Evolutionary conservation across 169 alveolate species (phyloP).

Genomic region (Cryptosporidium ryanae): DNA sequence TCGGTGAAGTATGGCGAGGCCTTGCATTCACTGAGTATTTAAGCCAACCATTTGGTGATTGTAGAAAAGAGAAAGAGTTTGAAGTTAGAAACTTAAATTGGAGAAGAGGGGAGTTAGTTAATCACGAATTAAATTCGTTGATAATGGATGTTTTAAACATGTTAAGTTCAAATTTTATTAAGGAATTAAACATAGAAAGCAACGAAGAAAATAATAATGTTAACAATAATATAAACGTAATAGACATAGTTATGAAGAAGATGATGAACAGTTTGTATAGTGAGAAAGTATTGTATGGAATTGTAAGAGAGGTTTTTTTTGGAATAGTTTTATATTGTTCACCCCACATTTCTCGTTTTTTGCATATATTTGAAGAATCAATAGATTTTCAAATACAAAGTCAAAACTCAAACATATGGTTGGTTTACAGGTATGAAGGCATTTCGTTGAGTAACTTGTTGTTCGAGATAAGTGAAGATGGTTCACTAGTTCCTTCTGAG

Average conservation of each 20-base stretch:
- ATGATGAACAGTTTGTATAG: conserved; percentile 17
- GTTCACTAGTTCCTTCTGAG: conserved; percentile 33
- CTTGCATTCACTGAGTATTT: conserved; percentile 61
- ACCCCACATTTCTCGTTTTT: conserved; percentile 60
- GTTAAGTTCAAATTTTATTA: neutral
- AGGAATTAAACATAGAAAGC: neutral
- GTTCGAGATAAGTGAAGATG: conserved; percentile 20
- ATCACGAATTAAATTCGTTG: conserved; percentile 34
- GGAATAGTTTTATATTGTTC: conserved; percentile 54
- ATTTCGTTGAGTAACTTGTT: conserved; percentile 18
- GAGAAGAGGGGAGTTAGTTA: conserved; percentile 61
- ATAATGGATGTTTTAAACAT: conserved; percentile 35
- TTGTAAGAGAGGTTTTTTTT: conserved; percentile 64
- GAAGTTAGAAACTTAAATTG: conserved; percentile 3
- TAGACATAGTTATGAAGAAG: conserved; percentile 67
- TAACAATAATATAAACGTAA: neutral
- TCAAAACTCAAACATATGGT: conserved; percentile 52
- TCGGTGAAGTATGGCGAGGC: conserved; percentile 74
- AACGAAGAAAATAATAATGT: neutral
- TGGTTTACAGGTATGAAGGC: conserved; percentile 70
- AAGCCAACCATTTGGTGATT: conserved; percentile 34
- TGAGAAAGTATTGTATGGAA: conserved; percentile 1
- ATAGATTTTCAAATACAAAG: neutral
- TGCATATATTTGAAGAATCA: conserved; percentile 59
- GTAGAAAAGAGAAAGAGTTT: conserved; percentile 5